Evolutionary conservation across 257 asterid species (phyloP), one percentile per base, ranked within the genome.

Genomic region (Solanum habrochaites): DNA sequence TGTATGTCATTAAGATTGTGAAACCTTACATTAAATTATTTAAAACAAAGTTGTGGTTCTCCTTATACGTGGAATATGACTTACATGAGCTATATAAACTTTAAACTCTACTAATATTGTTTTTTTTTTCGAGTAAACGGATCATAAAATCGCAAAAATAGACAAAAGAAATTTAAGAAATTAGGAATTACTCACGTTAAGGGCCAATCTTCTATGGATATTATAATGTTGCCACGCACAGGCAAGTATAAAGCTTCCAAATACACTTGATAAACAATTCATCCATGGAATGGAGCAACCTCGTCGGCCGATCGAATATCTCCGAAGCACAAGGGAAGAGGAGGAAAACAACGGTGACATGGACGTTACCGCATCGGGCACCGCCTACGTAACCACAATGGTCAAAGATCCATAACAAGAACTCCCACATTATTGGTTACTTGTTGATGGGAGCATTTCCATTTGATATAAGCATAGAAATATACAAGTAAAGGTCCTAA

Each of bases 141-240:
- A 60, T 4, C n/a, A 60, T 60, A 60, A 60, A 49, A 49, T 49
- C 9, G 8, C 60, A 2, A 6, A 49, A 52, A 18, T n/a, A n/a
- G n/a, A n/a, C n/a, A 6, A 6, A 18, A 18, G n/a, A 62, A 1
- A 0, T n/a, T n/a, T n/a, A 8, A 70, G 11, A 18, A 40, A 16
- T 29, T 11, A 16, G n/a, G 32, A 39, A 31, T 47, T 2, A 32
- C 97, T 93, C 83, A 96, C 99, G 32, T 95, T 94, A 87, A 96
- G 94, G 25, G 99, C 99, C 86, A 96, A 89, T 90, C 99, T 92
- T 90, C 98, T 39, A 88, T 96, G 99, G 5, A 96, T 95, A 89
- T 96, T 96, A 88, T 96, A 96, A 86, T 96, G 98, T 93, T 96
- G n/a, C 99, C 7, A 96, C 98, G 99, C 98, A 45, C n/a, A 96